These are phyloP conservation scores for Antitrichia curtipendula DNA, from an alignment of 225 moss, liverwort and hornwort genomes.

Conservation along the genomic window DNA sequence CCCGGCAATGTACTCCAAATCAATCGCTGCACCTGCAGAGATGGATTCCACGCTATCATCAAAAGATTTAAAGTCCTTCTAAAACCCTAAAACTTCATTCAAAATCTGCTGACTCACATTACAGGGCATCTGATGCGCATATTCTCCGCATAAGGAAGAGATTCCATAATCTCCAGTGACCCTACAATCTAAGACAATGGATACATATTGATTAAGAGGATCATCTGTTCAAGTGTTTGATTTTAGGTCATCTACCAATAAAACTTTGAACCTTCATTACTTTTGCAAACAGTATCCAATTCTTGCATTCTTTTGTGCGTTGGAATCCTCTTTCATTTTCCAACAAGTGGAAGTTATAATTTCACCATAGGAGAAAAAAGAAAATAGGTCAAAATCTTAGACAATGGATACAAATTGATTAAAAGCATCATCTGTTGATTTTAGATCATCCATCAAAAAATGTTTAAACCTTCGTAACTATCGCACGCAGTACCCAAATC, in stretches of 20 bases:
- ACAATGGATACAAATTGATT: not conserved
- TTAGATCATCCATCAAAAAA: not conserved
- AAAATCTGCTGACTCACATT: not conserved
- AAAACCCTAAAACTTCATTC: not conserved
- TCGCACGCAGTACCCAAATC: not conserved
- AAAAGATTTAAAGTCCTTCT: not conserved
- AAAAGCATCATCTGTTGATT: not conserved
- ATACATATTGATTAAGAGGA: not conserved
- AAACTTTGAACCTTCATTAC: not conserved
- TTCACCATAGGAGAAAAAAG: not conserved
- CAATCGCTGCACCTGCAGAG: slow-evolving; percentile 37
- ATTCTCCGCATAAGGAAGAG: not conserved
- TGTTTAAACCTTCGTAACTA: not conserved
- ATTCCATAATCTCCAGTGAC: not conserved
- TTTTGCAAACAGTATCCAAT: not conserved
- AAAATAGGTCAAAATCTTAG: not conserved
- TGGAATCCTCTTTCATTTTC: not conserved
- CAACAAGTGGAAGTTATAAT: not conserved
- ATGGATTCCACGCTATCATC: not conserved
- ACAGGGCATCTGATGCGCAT: not conserved
- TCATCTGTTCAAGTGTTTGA: not conserved
- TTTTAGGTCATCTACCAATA: not conserved
- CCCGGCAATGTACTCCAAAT: slow-evolving; percentile 41
- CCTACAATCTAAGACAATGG: not conserved
- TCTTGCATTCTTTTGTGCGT: not conserved